Evolutionary conservation across 306 rosid genomes (phyloP).

Genomic region (Biancaea sappan): DNA sequence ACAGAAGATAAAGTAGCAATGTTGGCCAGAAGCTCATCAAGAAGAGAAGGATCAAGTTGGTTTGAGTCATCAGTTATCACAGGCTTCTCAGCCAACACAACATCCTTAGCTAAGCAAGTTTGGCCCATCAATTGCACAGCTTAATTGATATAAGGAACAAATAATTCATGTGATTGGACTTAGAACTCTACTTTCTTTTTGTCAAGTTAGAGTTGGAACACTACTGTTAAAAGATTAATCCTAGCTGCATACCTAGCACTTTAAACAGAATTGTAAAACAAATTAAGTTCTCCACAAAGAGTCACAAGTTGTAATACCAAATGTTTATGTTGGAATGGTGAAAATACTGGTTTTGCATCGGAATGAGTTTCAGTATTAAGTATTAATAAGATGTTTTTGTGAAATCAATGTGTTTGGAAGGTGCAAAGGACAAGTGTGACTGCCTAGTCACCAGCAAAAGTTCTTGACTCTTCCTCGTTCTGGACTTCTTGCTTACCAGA

Average conservation of each 20-base stretch:
- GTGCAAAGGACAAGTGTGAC: no score
- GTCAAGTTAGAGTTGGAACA: background rate
- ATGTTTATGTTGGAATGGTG: background rate
- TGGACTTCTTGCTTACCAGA: background rate
- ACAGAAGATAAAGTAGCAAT: slow-evolving; percentile 96
- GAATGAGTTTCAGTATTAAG: background rate
- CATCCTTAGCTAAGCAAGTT: slow-evolving; percentile 81
- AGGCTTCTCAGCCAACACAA: slow-evolving; percentile 98
- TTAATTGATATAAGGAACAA: background rate
- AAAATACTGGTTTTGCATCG: background rate
- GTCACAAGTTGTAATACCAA: background rate
- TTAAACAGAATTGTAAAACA: slow-evolving; percentile 13
- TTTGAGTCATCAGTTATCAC: slow-evolving; percentile 95
- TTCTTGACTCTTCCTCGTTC: no score
- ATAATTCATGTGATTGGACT: slow-evolving; percentile 10
- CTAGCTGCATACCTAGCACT: slow-evolving; percentile 14
- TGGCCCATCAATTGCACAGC: slow-evolving; percentile 37
- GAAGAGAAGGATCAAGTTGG: slow-evolving; percentile 86
- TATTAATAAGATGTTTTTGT: background rate
- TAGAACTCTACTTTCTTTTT: background rate
- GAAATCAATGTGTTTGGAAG: background rate
- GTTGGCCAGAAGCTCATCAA: slow-evolving; percentile 97
- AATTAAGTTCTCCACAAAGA: slow-evolving; percentile 10
- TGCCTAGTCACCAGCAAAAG: no score
- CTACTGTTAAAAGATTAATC: background rate